Base-by-base conservation (phyloP, 352 stramenopile genomes). In the Globisporangium mamillatum region DNA sequence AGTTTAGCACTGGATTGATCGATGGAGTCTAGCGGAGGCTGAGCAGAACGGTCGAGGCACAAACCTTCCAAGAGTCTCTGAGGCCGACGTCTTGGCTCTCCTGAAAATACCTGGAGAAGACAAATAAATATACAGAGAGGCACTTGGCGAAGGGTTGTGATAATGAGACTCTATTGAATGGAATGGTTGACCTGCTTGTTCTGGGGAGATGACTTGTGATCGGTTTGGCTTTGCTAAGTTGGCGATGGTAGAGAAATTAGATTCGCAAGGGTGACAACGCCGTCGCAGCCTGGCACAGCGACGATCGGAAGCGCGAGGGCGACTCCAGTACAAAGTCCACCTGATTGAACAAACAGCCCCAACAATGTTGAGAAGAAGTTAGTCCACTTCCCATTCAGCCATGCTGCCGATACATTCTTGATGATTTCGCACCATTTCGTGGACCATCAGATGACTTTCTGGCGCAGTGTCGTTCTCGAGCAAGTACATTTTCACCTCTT, bases 321-420 rank as follows among this genome's bases (percentile, higher is more conserved):
- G 82, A 82, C 12, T 69, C 63, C 54, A 84, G 57, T 8, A 92
- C 84, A 63, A 94, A 94, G 58, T 92, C 77, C 48, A 94, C 80
- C 86, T 94, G 27, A 52, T 52, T 50, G 18, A 50, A 18, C 44
- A n/a, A 20, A 8, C 29, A 7, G 29, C 3, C 12, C n/a, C 5
- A 3, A 9, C 44, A 50, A 10, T 10, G 44, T n/a, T 50, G 44
- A 50, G 44, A 50, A 10, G 44, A 32, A 32, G 29, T 50, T 50
- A 50, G 18, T 10, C 18, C n/a, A 22, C 7, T 9, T 9, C 44
- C 44, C 6, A 50, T n/a, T 22, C 5, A 22, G 44, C 41, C 14
- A 18, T 48, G 41, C 14, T 48, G 12, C 41, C 5, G 16, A 24
- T 27, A 36, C 52, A 58, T 59, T 22, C 32, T 59, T 7, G 16